Percentiles rank a stretch among this genome's conserved stretches.
Conservation (phyloP, 805 yeast species). For the Spathaspora sp. region DNA sequence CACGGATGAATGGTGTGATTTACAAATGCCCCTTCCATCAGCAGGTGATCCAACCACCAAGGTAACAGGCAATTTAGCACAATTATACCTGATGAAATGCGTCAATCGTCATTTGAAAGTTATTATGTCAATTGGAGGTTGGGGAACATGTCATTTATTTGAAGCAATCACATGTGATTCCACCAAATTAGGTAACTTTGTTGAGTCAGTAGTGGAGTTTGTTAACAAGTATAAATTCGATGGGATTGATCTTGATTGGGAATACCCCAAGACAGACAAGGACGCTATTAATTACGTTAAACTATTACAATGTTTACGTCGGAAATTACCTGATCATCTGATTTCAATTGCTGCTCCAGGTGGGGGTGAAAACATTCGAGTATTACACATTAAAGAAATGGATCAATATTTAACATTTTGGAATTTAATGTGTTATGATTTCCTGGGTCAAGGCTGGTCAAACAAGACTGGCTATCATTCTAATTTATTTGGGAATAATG, state of each 20-base stretch:
- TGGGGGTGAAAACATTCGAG: conserved; percentile 40
- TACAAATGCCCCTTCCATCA: conserved; percentile 33
- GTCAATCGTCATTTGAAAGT: conserved; percentile 43
- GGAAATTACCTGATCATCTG: conserved; percentile 25
- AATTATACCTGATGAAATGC: conserved; percentile 45
- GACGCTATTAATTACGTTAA: conserved; percentile 45
- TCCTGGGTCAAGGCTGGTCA: conserved; percentile 72
- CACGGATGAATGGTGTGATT: conserved; percentile 67
- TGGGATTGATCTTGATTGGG: conserved; percentile 96
- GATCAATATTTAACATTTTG: conserved; percentile 60
- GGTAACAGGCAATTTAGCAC: conserved; percentile 48
- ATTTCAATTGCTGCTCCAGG: conserved; percentile 81
- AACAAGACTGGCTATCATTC: conserved; percentile 61
- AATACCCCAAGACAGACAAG: conserved; percentile 56
- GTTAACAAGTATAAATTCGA: conserved; percentile 66
- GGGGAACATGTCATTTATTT: conserved; percentile 48
- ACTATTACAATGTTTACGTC: conserved; percentile 2
- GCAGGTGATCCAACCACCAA: conserved; percentile 6
- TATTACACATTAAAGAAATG: conserved; percentile 50
- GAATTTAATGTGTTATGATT: conserved; percentile 93
- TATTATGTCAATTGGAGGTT: conserved; percentile 82
- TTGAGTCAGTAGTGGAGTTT: conserved; percentile 42
- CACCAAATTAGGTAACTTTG: conserved; percentile 41
- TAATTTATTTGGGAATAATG: conserved; percentile 48
- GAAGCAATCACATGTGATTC: conserved; percentile 21